Evolutionary conservation across 2,329 filamentous ascomycete species (phyloP), one percentile per base, ranked within the genome.

Genomic region (Coleophoma eucalyptorum): DNA sequence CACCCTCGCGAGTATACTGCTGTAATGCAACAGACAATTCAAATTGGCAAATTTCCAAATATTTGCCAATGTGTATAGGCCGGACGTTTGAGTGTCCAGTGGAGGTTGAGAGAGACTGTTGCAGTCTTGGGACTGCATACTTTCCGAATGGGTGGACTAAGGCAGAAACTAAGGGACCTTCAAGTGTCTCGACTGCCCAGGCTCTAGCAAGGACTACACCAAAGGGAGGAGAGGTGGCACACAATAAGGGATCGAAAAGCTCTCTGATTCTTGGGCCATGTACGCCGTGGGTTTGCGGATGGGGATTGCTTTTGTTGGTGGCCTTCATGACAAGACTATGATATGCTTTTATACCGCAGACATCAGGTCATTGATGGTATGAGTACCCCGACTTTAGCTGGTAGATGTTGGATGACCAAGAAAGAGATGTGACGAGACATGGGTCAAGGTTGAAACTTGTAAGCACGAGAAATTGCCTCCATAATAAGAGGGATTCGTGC

Each of bases 31-130:
- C 58, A 15, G 19, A 37, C 5, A 43, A 54, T 10, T 11, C 50
- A 26, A 50, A 50, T 5, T 65, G 63, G 44, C 42, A 53, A 48
- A 49, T 53, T 8, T 50, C 57, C 8, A 41, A 53, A 42, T 65
- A 62, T 49, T 41, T 62, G 18, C 35, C 47, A 31, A 40, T 26
- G 26, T 26, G 26, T 26, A 5, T 26, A 5, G 26, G 26, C 4
- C 26, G 51, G 7, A 54, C 50, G 10, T 48, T 55, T 20, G 54
- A 62, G 48, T 65, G 63, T 43, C 56, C 62, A 3, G 47, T 19
- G 16, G 48, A 54, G n/a, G 48, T 57, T 16, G 60, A 58, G 8
- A 61, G 62, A 20, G 62, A 59, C 16, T 65, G 62, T 41, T 65
- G 62, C 35, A 56, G 55, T 12, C 51, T 44, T 13, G 44, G 37